These are phyloP conservation scores for Taiozyma sp. DNA, from an alignment of 1,139 yeast species.

Conservation along the genomic window DNA sequence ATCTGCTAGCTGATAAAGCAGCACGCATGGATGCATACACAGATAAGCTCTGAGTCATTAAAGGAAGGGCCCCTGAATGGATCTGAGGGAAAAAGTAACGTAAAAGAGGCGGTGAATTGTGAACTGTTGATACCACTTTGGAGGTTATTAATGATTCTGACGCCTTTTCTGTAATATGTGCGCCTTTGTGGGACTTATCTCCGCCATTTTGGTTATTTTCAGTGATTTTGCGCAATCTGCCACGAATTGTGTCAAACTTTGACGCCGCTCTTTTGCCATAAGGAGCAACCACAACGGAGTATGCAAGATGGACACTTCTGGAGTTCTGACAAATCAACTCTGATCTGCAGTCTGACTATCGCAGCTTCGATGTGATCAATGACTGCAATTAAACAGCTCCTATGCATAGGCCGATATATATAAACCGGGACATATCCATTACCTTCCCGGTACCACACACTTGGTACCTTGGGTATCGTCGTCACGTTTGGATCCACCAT, in stretches of 20 bases:
- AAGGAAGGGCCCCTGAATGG: too few relatives aligned
- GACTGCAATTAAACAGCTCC: neutral
- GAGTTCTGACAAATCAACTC: neutral
- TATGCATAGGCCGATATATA: neutral
- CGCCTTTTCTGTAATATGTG: neutral
- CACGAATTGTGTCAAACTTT: slow-evolving; percentile 2
- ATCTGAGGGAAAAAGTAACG: too few relatives aligned
- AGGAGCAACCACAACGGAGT: slow-evolving; percentile 4
- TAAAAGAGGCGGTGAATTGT: too few relatives aligned
- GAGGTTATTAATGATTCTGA: neutral
- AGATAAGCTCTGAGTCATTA: too few relatives aligned
- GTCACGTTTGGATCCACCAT: neutral
- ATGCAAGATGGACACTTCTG: neutral
- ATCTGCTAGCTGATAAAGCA: too few relatives aligned
- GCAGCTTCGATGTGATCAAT: neutral
- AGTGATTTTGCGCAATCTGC: neutral
- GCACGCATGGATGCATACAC: too few relatives aligned
- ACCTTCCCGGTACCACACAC: neutral
- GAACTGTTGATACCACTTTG: too few relatives aligned
- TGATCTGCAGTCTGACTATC: neutral
- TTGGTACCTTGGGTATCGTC: neutral
- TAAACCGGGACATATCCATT: neutral
- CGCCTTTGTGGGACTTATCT: neutral
- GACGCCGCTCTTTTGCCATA: slow-evolving; percentile 2
- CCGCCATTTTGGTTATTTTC: neutral